A percentile compares a stretch with the other conserved stretches of the same genome.
Evolutionary conservation across 1,284 basidiomycete genomes (phyloP).

Genomic region (Hymenochaete sp.): DNA sequence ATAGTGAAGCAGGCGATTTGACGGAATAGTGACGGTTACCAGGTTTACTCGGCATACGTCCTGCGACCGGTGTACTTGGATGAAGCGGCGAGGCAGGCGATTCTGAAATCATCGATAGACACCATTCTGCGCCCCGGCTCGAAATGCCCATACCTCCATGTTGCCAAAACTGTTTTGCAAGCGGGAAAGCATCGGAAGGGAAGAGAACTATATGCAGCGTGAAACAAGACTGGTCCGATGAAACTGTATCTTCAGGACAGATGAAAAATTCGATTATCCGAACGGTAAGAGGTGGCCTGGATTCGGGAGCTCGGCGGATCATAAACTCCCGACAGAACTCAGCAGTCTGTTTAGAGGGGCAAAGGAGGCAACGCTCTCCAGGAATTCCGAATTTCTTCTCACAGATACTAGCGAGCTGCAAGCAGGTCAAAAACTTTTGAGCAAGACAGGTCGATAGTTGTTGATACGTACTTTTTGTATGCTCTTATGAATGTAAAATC

Average conservation of each 20-base stretch:
- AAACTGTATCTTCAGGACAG: slow-evolving; percentile 40
- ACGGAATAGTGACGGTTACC: slow-evolving; percentile 58
- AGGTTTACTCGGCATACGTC: slow-evolving; percentile 32
- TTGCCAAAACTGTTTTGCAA: slow-evolving; percentile 94
- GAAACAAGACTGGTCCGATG: slow-evolving; percentile 27
- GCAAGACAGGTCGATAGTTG: background rate
- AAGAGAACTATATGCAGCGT: slow-evolving; percentile 82
- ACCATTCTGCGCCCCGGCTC: slow-evolving; percentile 79
- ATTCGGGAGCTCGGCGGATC: slow-evolving; percentile 37
- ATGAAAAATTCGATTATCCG: slow-evolving; percentile 72
- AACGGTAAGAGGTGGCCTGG: slow-evolving; percentile 38
- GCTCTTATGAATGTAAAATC: slow-evolving; percentile 90
- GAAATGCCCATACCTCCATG: slow-evolving; percentile 89
- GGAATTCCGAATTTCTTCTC: slow-evolving; percentile 67
- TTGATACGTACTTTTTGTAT: slow-evolving; percentile 71
- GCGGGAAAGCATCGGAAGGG: slow-evolving; percentile 49
- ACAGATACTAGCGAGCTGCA: slow-evolving; percentile 69
- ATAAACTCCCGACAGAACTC: slow-evolving; percentile 74
- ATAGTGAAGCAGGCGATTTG: slow-evolving; percentile 28
- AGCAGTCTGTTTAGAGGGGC: slow-evolving; percentile 66
- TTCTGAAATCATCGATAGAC: slow-evolving; percentile 57
- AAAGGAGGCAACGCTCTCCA: slow-evolving; percentile 71
- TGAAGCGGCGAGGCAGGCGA: slow-evolving; percentile 24
- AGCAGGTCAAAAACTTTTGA: slow-evolving; percentile 3
- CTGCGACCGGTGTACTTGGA: slow-evolving; percentile 24